Evolutionary conservation across 192 early-diverging fungal species (phyloP).

Genomic region (Rhizophagus sp.): DNA sequence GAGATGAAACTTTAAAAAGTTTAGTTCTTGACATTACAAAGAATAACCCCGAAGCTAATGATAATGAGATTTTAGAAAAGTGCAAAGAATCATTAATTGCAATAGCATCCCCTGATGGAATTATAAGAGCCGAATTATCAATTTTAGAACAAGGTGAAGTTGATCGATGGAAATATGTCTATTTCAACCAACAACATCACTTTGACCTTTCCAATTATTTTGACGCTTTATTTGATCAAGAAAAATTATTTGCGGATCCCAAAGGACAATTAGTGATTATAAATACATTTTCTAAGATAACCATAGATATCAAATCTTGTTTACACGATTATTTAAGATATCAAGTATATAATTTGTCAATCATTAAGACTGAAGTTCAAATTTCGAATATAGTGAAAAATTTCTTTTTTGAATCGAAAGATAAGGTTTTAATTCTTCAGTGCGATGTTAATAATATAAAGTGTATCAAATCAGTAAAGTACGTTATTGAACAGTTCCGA

Average conservation of each 20-base stretch:
- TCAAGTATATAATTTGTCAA: conserved; percentile 6
- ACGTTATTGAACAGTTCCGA: conserved; percentile 17
- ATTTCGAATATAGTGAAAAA: neutral
- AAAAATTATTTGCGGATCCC: neutral
- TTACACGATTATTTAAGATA: neutral
- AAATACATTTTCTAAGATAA: conserved; percentile 22
- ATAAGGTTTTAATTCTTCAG: conserved; percentile 4
- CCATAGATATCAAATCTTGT: neutral
- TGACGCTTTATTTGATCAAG: neutral
- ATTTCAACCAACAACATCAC: conserved; percentile 7
- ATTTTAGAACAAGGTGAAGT: neutral
- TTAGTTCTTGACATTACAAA: conserved; percentile 3
- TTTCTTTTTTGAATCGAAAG: conserved; percentile 10
- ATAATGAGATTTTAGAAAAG: conserved; percentile 12
- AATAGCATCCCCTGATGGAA: conserved; percentile 29
- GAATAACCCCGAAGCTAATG: neutral
- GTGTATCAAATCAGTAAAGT: conserved; percentile 17
- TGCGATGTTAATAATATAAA: neutral
- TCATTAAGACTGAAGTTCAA: conserved; percentile 7
- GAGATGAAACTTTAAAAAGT: conserved; percentile 27
- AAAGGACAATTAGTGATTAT: conserved; percentile 1
- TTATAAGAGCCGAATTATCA: conserved; percentile 11
- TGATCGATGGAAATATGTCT: conserved; percentile 15
- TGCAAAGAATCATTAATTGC: conserved; percentile 27
- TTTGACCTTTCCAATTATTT: neutral